A percentile compares a stretch with the other conserved stretches of the same genome.
Conservation (phyloP, 352 stramenopile species). For the Blastocystis hominis region DNA sequence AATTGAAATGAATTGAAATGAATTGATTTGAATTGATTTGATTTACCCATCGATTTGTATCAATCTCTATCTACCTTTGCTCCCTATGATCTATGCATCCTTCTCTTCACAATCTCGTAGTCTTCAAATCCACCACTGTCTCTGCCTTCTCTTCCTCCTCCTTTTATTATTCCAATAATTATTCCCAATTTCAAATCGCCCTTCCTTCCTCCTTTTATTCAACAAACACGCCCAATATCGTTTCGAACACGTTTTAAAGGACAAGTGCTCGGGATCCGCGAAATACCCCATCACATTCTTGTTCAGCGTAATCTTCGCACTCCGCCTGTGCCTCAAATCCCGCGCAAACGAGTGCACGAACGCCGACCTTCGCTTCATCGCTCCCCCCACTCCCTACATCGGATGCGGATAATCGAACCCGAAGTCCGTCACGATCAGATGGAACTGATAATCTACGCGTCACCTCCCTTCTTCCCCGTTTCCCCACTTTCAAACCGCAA, state of each 20-base stretch:
- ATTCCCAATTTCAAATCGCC: no score
- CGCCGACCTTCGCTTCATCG: background rate
- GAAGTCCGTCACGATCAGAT: slow-evolving; percentile 37
- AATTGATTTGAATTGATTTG: no score
- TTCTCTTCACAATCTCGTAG: no score
- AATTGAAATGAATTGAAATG: no score
- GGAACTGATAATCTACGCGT: background rate
- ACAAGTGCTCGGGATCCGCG: background rate
- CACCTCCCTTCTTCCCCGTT: background rate
- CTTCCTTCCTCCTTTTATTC: no score
- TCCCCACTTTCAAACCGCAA: background rate
- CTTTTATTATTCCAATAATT: no score
- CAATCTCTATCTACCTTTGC: no score
- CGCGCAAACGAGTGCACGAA: background rate
- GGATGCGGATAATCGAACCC: slow-evolving; percentile 44
- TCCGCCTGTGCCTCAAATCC: background rate
- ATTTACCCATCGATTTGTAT: no score
- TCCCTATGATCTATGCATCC: no score
- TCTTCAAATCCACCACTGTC: no score
- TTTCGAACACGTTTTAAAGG: background rate
- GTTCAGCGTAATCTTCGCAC: background rate
- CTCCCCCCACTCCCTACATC: background rate
- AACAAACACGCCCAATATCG: background rate
- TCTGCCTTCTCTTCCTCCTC: no score
- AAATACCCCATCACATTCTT: background rate